Conservation (phyloP, 176 grass and related monocot genomes). For the Pontederia crassipes region DNA sequence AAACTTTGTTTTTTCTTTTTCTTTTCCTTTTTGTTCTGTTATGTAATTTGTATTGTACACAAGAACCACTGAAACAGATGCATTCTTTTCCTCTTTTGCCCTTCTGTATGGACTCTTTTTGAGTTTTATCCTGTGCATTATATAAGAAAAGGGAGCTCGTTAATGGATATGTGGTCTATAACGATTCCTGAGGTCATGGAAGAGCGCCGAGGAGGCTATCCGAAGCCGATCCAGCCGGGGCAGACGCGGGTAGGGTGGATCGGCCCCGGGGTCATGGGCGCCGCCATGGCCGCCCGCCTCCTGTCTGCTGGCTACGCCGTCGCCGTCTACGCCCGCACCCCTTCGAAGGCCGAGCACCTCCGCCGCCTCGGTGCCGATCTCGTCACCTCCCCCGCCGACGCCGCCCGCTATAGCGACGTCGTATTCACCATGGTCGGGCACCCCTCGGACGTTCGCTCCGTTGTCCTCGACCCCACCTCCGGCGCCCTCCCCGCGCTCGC, state of each 20-base stretch:
- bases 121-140: no score
- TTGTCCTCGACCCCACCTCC: conserved; percentile 33
- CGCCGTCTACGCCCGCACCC: conserved; percentile 47
- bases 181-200: background rate
- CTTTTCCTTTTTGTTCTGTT: no score
- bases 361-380: conserved; percentile 32
- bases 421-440: conserved; percentile 82
- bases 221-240: conserved; percentile 28
- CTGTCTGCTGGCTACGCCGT: conserved; percentile 44
- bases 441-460: conserved; percentile 47
- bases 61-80: no score
- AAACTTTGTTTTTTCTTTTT: background rate
- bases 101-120: no score
- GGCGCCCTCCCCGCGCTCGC: conserved; percentile 33
- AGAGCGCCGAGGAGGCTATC: conserved; percentile 22
- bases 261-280: conserved; percentile 64
- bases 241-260: conserved; percentile 64
- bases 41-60: no score
- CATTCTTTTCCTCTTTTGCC: no score
- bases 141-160: no score
- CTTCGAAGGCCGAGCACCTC: conserved; percentile 43
- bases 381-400: conserved; percentile 33
- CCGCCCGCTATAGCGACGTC: conserved; percentile 40
- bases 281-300: conserved; percentile 59
- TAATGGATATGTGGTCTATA: no score